Percentiles rank a stretch among this genome's conserved stretches.
These are phyloP conservation scores for Aurifilum marmelostoma DNA, from an alignment of 2,329 filamentous ascomycete species.

Conservation along the genomic window DNA sequence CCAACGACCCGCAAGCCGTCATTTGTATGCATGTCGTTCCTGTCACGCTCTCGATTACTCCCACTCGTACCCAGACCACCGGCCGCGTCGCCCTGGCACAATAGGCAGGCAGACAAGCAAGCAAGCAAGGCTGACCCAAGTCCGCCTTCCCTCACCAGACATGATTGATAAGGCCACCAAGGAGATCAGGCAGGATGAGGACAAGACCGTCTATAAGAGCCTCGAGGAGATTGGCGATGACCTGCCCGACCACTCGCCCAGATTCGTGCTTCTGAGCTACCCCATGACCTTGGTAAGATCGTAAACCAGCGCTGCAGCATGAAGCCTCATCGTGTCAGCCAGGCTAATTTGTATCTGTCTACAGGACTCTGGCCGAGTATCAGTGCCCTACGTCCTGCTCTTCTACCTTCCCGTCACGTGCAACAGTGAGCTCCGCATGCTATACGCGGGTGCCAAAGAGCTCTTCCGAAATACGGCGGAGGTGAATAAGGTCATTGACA, in stretches of 20 bases:
- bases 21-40: constrained; percentile 74
- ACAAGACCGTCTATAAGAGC: constrained; percentile 75
- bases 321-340: not conserved
- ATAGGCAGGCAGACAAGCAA: constrained; percentile 60
- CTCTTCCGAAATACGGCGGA: constrained; percentile 92
- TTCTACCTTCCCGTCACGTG: constrained; percentile 94
- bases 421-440: constrained; percentile 85
- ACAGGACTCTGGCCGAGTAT: constrained; percentile 78
- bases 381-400: constrained; percentile 90
- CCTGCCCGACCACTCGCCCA: constrained; percentile 87
- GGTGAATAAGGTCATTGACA: constrained; percentile 84
- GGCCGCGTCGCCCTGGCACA: constrained; percentile 56
- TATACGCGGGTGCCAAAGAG: constrained; percentile 95
- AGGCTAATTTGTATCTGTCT: constrained; percentile 6
- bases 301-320: not conserved
- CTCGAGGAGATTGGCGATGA: constrained; percentile 84
- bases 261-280: constrained; percentile 89
- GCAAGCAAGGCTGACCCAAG: constrained; percentile 31
- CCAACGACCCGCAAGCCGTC: constrained; percentile 84
- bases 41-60: constrained; percentile 12
- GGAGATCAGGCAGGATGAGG: constrained; percentile 84
- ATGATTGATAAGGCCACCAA: constrained; percentile 91
- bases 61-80: not conserved
- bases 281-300: constrained; percentile 76
- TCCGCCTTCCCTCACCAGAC: constrained; percentile 31